These are phyloP conservation scores for Leccinum huronense DNA, from an alignment of 1,284 basidiomycete genomes.

Conservation along the genomic window DNA sequence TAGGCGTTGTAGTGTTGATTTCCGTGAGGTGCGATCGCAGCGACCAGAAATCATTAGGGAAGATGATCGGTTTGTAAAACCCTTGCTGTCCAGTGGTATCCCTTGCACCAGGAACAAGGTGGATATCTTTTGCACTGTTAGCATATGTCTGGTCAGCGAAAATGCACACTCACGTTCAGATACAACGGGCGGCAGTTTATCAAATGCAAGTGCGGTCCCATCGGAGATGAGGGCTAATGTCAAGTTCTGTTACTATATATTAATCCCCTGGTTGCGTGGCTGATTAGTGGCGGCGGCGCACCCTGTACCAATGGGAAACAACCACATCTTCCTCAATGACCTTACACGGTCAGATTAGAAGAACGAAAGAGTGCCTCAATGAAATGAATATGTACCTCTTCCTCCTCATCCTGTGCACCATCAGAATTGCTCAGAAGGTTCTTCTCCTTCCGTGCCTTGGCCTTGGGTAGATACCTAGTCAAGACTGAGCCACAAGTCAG, in stretches of 20 bases:
- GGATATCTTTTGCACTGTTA: slow-evolving; percentile 47
- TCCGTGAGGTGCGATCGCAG: slow-evolving; percentile 76
- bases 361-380: slow-evolving; percentile 3
- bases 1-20: slow-evolving; percentile 74
- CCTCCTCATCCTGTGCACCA: slow-evolving; percentile 42
- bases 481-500: slow-evolving; percentile 53
- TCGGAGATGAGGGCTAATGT: slow-evolving; percentile 88
- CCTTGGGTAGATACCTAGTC: slow-evolving; percentile 76
- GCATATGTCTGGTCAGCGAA: slow-evolving; percentile 9
- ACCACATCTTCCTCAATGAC: slow-evolving; percentile 51
- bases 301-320: slow-evolving; percentile 83
- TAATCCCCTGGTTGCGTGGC: slow-evolving; percentile 2
- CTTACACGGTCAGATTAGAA: slow-evolving; percentile 22
- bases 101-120: slow-evolving; percentile 54
- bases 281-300: slow-evolving; percentile 31
- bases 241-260: slow-evolving; percentile 59
- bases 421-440: slow-evolving; percentile 62
- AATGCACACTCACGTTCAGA: slow-evolving; percentile 53
- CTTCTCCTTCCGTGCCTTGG: slow-evolving; percentile 78
- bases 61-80: slow-evolving; percentile 85
- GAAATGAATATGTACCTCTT: slow-evolving; percentile 33
- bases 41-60: slow-evolving; percentile 95
- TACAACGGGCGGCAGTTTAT: slow-evolving; percentile 62
- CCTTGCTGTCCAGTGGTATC: slow-evolving; percentile 62
- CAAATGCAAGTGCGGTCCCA: slow-evolving; percentile 52